phyloP scores from a whole-genome alignment of 768 basidiomycete genomes.

The Tricholoma sp. region DNA sequence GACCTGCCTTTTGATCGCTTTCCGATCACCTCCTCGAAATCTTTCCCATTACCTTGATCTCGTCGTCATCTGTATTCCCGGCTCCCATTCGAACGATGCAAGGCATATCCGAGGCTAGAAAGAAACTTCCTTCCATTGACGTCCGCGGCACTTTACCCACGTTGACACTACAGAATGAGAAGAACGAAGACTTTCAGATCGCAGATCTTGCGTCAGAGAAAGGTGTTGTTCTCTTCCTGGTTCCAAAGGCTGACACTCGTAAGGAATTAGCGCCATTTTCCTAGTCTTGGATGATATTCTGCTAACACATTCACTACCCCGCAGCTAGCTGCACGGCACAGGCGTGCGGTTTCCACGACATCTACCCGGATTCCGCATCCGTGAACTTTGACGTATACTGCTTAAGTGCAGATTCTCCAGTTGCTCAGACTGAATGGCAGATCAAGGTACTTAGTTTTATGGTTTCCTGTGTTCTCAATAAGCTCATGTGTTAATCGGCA shows the following conservation, averaged over 20 bases:
- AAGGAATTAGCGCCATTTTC: conserved; percentile 50
- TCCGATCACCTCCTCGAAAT: too few relatives aligned
- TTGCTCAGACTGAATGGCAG: conserved; percentile 81
- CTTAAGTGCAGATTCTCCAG: conserved; percentile 71
- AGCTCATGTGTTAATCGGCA: too few relatives aligned
- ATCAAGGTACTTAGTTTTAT: conserved; percentile 41
- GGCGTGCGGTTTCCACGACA: conserved; percentile 88
- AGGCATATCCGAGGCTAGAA: background rate
- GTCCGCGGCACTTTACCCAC: conserved; percentile 74
- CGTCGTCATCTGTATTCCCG: background rate
- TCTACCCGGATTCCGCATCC: conserved; percentile 68
- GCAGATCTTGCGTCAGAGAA: too few relatives aligned
- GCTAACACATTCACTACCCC: too few relatives aligned
- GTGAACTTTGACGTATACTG: conserved; percentile 76
- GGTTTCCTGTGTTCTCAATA: background rate
- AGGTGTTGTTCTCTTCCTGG: conserved; percentile 77
- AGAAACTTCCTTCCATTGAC: conserved; percentile 40
- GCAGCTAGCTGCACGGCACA: conserved; percentile 88
- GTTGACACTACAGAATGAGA: conserved; percentile 77
- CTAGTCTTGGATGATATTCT: background rate
- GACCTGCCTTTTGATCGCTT: too few relatives aligned
- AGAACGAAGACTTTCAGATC: conserved; percentile 73
- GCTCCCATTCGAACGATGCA: background rate
- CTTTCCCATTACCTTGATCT: too few relatives aligned
- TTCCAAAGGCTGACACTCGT: too few relatives aligned